Evolutionary conservation across 805 yeast species (phyloP).

Genomic region (Metschnikowia matae): DNA sequence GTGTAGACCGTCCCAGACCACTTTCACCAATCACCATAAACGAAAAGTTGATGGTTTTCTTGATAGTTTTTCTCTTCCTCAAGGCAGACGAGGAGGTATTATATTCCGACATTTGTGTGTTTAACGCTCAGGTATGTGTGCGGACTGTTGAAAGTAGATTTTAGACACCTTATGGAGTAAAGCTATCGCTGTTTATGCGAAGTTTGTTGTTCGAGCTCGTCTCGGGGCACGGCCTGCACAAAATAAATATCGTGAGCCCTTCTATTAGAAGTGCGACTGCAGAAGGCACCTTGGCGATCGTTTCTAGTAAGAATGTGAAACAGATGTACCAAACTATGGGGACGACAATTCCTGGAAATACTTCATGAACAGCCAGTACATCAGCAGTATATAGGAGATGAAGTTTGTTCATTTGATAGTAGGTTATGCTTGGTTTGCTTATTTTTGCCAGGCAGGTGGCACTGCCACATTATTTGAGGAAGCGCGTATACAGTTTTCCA

Average conservation of each 20-base stretch:
- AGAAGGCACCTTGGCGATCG: not conserved
- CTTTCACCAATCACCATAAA: constrained; percentile 83
- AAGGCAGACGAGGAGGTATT: constrained; percentile 38
- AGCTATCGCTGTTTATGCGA: constrained; percentile 1
- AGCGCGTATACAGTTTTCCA: too few relatives aligned
- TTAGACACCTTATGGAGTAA: not conserved
- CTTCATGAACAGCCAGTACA: too few relatives aligned
- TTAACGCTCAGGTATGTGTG: not conserved
- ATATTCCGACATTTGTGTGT: constrained; percentile 15
- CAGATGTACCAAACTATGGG: not conserved
- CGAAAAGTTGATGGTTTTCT: constrained; percentile 81
- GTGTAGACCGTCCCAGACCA: constrained; percentile 89
- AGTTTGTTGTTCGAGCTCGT: constrained; percentile 6
- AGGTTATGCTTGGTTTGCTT: too few relatives aligned
- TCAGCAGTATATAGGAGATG: not conserved
- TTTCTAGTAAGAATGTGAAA: not conserved
- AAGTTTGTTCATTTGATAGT: too few relatives aligned
- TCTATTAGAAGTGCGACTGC: constrained; percentile 1
- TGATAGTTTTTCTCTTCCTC: constrained; percentile 70
- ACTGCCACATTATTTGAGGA: too few relatives aligned
- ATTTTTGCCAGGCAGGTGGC: too few relatives aligned
- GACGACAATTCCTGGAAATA: not conserved
- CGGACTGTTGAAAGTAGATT: not conserved
- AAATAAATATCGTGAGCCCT: not conserved
- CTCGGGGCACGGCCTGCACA: constrained; percentile 1